These are phyloP conservation scores for Moelleriella libera DNA, from an alignment of 2,329 filamentous ascomycete species.

Conservation along the genomic window DNA sequence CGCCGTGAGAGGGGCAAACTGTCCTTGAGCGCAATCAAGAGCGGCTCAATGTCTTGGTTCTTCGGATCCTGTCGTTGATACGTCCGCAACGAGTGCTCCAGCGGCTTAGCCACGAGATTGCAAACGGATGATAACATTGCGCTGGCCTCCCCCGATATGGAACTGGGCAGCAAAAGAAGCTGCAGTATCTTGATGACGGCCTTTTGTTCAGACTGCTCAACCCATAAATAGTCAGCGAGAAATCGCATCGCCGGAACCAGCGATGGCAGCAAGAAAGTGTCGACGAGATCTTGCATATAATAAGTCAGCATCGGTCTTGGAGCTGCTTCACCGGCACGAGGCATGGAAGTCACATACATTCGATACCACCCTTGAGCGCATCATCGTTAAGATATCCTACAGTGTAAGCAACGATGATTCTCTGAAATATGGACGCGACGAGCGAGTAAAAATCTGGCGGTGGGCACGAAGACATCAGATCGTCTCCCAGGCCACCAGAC, in stretches of 20 bases:
- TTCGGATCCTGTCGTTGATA: constrained; percentile 53
- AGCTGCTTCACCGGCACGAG: not conserved
- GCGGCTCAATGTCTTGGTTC: constrained; percentile 54
- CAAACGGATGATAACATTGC: constrained; percentile 59
- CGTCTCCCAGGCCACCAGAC: constrained; percentile 59
- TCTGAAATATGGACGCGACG: constrained; percentile 62
- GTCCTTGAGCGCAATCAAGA: constrained; percentile 51
- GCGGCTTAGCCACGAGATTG: constrained; percentile 53
- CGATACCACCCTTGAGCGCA: constrained; percentile 58
- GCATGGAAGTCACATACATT: constrained; percentile 38
- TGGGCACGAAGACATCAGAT: constrained; percentile 67
- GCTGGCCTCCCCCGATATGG: constrained; percentile 57
- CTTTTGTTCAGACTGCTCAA: constrained; percentile 50
- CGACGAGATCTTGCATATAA: constrained; percentile 49
- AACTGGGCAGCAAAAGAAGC: constrained; percentile 54
- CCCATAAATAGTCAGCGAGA: constrained; percentile 56
- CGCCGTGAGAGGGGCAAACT: constrained; percentile 44
- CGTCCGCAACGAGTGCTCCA: constrained; percentile 52
- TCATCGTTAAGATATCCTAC: constrained; percentile 52
- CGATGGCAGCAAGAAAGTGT: constrained; percentile 68
- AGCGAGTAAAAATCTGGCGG: constrained; percentile 74
- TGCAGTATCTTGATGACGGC: constrained; percentile 59
- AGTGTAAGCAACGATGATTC: constrained; percentile 58
- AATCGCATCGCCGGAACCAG: constrained; percentile 61
- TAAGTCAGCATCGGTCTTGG: not conserved